A percentile compares a stretch with the other conserved stretches of the same genome.
phyloP scores from a whole-genome alignment of 148 eudicot species.

The Cornus florida region DNA sequence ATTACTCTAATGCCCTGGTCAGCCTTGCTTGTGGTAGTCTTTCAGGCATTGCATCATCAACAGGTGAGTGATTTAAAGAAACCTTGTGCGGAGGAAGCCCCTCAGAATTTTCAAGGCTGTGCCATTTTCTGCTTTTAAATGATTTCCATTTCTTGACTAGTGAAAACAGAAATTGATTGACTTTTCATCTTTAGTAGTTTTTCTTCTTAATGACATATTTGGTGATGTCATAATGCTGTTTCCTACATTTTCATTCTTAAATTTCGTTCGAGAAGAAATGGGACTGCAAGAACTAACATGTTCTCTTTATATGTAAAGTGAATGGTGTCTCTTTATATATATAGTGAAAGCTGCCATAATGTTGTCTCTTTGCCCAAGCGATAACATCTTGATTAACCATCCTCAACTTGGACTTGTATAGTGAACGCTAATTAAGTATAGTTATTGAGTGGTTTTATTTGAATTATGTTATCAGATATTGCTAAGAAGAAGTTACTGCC shows the following conservation, averaged over 20 bases:
- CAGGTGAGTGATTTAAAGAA: slow-evolving; percentile 63
- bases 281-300: background rate
- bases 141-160: background rate
- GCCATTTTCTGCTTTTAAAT: background rate
- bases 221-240: background rate
- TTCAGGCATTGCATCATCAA: slow-evolving; percentile 92
- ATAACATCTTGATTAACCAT: background rate
- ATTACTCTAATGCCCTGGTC: slow-evolving; percentile 71
- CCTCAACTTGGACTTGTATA: background rate
- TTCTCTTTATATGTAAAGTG: too few relatives aligned
- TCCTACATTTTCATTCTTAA: background rate
- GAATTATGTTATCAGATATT: slow-evolving; percentile 10
- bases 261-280: background rate
- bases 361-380: background rate
- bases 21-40: slow-evolving; percentile 98
- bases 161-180: background rate
- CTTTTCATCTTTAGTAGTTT: background rate
- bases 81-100: slow-evolving; percentile 3
- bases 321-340: too few relatives aligned
- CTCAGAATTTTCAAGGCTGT: background rate
- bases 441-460: background rate
- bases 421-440: background rate
- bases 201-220: background rate
- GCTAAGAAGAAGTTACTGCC: slow-evolving; percentile 41
- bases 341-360: too few relatives aligned